These are phyloP conservation scores for Vigna radiata DNA, from an alignment of 306 rosid species.

Conservation along the genomic window DNA sequence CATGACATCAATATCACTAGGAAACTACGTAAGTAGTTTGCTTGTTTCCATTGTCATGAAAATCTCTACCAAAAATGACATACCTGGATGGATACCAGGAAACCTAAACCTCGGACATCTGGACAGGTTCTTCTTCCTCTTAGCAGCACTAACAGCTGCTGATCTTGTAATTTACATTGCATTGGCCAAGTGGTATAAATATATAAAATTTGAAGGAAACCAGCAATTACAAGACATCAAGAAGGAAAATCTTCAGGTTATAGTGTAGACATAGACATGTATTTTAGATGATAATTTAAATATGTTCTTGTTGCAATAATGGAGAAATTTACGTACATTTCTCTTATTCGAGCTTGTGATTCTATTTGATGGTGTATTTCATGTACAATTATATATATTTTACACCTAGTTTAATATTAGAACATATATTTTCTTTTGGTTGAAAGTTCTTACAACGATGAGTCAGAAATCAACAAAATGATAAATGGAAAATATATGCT, in stretches of 20 bases:
- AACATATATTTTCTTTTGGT: too few species aligned
- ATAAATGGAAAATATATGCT: constrained; percentile 22
- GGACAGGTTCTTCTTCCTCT: constrained; percentile 19
- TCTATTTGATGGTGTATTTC: constrained; percentile 10
- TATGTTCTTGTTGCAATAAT: background rate
- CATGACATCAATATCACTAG: constrained; percentile 85
- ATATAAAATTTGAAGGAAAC: background rate
- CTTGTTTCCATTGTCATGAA: constrained; percentile 78
- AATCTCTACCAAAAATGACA: constrained; percentile 52
- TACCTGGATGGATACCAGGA: constrained; percentile 83
- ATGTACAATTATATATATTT: background rate
- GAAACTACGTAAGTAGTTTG: constrained; percentile 74
- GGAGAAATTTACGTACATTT: background rate
- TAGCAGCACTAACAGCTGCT: background rate
- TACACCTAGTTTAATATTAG: background rate
- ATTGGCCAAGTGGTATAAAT: constrained; percentile 19
- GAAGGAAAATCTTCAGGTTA: background rate
- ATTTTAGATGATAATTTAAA: background rate
- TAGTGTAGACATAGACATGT: background rate
- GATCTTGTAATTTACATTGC: background rate
- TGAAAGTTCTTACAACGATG: background rate
- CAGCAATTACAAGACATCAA: background rate
- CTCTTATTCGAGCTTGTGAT: background rate
- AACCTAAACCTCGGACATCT: constrained; percentile 49
- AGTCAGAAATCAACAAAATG: constrained; percentile 21